Evolutionary conservation across 1,139 yeast genomes (phyloP).

Genomic region (Arxiozyma telluris): DNA sequence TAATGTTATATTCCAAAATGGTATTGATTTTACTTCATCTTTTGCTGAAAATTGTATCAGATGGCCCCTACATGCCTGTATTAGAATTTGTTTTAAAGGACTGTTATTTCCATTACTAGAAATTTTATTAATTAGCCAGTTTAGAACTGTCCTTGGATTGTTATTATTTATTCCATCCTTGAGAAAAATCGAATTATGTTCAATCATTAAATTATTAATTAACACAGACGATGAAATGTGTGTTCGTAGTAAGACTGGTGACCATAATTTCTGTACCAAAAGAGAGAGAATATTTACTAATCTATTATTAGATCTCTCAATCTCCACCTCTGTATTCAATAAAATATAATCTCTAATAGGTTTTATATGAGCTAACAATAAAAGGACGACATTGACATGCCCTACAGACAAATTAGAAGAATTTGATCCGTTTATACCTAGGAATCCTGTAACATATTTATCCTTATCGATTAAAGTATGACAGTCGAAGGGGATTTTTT

Average conservation of each 20-base stretch:
- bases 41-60: slow-evolving; percentile 2
- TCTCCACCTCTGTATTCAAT: slow-evolving; percentile 20
- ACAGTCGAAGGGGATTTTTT: slow-evolving; percentile 21
- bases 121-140: slow-evolving; percentile 51
- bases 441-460: slow-evolving; percentile 50
- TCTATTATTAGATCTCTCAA: slow-evolving; percentile 20
- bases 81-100: slow-evolving; percentile 11
- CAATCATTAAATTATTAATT: slow-evolving; percentile 39
- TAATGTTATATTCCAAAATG: slow-evolving; percentile 53
- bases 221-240: slow-evolving; percentile 66
- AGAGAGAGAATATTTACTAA: slow-evolving; percentile 36
- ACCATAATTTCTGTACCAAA: slow-evolving; percentile 59
- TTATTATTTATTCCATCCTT: slow-evolving; percentile 21
- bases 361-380: slow-evolving; percentile 45
- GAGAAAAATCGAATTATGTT: slow-evolving; percentile 36
- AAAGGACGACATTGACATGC: slow-evolving; percentile 46
- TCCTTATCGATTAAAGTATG: slow-evolving; percentile 37
- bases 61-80: slow-evolving; percentile 38
- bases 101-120: slow-evolving; percentile 15
- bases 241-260: slow-evolving; percentile 44
- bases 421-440: slow-evolving; percentile 43
- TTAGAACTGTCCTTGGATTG: slow-evolving; percentile 49
- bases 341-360: slow-evolving; percentile 47
- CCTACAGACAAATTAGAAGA: slow-evolving; percentile 30
- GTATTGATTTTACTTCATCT: slow-evolving; percentile 27